Evolutionary conservation across 2,329 filamentous ascomycete species (phyloP), one percentile per base, ranked within the genome.

Genomic region (Xylaria sp.): DNA sequence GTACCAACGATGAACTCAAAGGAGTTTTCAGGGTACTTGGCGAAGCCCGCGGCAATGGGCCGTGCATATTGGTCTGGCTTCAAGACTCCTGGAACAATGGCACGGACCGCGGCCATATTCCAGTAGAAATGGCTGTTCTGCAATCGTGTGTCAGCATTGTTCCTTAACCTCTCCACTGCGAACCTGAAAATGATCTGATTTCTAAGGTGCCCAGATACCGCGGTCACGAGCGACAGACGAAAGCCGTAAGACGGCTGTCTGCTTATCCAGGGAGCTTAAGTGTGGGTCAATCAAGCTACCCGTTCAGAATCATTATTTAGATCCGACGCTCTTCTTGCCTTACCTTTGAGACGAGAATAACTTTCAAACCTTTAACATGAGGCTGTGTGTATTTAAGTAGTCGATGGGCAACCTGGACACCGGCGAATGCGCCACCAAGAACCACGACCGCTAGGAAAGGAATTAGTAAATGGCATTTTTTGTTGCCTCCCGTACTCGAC

Each of bases 81-180:
- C 70, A 86, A 66, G 51, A 77, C 65, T 38, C 78, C 81, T 2
- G 84, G 83, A 47, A 87, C 74, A 64, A 87, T 80, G 73, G 82
- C 83, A 49, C 85, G 82, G 45, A 85, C 80, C 1, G 84, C 80
- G 25, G 83, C 84, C 4, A 86, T 58, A 73, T 86, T 86, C 84
- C 84, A 86, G 77, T 81, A 87, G 67, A 87, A 83, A 68, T 87
- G 83, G 64, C 78, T 81, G 67, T 81, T 86, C 82, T 86, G 75
- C 12, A 53, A 35, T 23, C n/a, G 19, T 14, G 4, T 23, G 60
- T 67, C 47, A 69, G 66, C 53, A 38, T 47, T 43, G 7, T n/a
- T 33, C 4, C 17, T 42, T 14, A 35, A 38, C 15, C 21, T 33
- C 19, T 14, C 21, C 38, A 15, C 12, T 23, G n/a, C n/a, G n/a